phyloP scores from a whole-genome alignment of 2,329 filamentous ascomycete genomes.

The Clarireedia sp. region DNA sequence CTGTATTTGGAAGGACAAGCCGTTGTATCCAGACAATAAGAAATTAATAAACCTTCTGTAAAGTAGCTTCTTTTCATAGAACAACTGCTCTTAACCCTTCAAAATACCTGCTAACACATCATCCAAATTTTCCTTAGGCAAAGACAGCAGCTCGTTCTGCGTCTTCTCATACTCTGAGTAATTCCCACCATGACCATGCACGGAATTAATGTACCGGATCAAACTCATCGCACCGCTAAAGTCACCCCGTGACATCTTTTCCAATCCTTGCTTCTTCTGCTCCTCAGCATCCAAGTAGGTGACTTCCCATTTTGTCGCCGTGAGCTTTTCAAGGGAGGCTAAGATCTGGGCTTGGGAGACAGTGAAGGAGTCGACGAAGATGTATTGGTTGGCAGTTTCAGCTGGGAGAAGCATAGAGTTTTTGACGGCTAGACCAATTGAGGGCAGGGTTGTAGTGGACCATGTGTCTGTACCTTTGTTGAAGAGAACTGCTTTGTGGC shows the following conservation, averaged over 20 bases:
- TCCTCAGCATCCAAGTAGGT: background rate
- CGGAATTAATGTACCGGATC: no score
- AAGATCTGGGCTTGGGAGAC: background rate
- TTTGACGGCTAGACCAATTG: background rate
- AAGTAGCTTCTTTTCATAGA: no score
- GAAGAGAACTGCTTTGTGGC: background rate
- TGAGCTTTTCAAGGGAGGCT: background rate
- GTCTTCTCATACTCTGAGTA: no score
- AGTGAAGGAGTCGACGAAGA: constrained; percentile 3
- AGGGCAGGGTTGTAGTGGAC: background rate
- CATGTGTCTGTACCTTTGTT: background rate
- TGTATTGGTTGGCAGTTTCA: background rate
- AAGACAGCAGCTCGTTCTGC: no score
- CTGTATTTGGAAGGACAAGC: no score
- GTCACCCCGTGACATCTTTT: constrained; percentile 9
- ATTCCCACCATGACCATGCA: no score
- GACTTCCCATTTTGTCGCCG: background rate
- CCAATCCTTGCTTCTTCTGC: background rate
- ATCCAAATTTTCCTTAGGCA: no score
- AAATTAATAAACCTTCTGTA: no score
- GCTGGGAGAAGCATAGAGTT: background rate
- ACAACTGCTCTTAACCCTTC: no score
- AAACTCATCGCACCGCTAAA: background rate
- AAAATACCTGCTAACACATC: no score
- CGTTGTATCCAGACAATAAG: no score